Evolutionary conservation across 2,329 filamentous ascomycete genomes (phyloP).

Genomic region (Cladophialophora psammophila): DNA sequence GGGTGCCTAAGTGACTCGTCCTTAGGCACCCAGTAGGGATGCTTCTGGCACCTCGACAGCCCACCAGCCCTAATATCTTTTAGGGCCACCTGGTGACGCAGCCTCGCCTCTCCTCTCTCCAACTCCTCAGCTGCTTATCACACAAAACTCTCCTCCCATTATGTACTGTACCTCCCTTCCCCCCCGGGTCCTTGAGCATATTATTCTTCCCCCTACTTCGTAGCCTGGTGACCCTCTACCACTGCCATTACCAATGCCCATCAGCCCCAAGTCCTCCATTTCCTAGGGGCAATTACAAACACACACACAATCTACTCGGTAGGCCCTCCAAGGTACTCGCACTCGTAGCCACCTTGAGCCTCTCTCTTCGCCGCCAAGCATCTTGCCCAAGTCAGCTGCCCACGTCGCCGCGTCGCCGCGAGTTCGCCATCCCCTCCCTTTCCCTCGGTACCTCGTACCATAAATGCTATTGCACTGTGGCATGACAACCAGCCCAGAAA

Average conservation of each 20-base stretch:
- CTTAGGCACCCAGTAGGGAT: no score
- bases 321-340: no score
- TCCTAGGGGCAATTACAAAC: neutral
- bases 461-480: neutral
- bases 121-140: neutral
- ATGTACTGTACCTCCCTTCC: neutral
- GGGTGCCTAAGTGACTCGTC: no score
- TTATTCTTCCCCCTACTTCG: neutral
- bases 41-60: neutral
- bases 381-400: slow-evolving; percentile 20
- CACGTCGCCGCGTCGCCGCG: neutral
- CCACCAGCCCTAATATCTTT: neutral
- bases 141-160: neutral
- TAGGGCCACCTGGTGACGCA: slow-evolving; percentile 13
- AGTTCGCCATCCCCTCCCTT: slow-evolving; percentile 6
- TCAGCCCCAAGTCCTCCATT: neutral
- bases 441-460: neutral
- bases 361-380: slow-evolving; percentile 14
- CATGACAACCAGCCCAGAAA: slow-evolving; percentile 14
- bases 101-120: slow-evolving; percentile 8
- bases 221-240: neutral
- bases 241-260: neutral
- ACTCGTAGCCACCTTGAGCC: neutral
- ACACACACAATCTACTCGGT: neutral
- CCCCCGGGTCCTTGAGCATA: neutral